These are phyloP conservation scores for Cenococcum geophilum DNA, from an alignment of 495 filamentous ascomycete genomes.

Conservation along the genomic window DNA sequence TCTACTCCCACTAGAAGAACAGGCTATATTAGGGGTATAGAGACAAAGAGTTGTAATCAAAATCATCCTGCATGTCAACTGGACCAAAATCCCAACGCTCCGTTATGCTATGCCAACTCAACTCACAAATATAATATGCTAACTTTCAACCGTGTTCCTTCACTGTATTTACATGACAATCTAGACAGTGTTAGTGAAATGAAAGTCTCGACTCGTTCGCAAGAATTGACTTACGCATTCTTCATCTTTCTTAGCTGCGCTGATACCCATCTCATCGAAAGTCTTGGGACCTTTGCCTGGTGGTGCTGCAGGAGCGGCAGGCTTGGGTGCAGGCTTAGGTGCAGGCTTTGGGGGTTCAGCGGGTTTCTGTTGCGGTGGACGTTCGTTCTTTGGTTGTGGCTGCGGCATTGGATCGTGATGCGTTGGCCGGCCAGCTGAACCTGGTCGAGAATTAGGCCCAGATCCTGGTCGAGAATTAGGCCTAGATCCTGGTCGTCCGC, in stretches of 20 bases:
- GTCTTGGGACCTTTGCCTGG: constrained; percentile 84
- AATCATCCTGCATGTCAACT: not conserved
- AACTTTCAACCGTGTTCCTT: not conserved
- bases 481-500: constrained; percentile 14
- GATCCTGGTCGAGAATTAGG: constrained; percentile 8
- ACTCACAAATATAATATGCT: not conserved
- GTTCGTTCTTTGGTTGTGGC: constrained; percentile 5
- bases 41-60: not conserved
- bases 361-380: not conserved
- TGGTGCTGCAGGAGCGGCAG: constrained; percentile 33
- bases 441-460: constrained; percentile 10
- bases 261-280: constrained; percentile 97
- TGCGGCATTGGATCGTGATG: constrained; percentile 16
- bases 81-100: not conserved
- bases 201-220: not conserved
- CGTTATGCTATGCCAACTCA: constrained; percentile 2
- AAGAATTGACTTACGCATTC: constrained; percentile 73
- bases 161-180: constrained; percentile 52
- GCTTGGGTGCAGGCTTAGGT: constrained; percentile 25
- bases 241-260: constrained; percentile 65
- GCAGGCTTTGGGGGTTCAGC: not conserved
- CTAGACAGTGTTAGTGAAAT: constrained; percentile 41
- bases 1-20: not conserved
- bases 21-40: not conserved
- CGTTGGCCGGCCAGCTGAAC: constrained; percentile 17